Evolutionary conservation across 768 basidiomycete species (phyloP), one percentile per base, ranked within the genome.

Genomic region (Dioszegia hungarica): DNA sequence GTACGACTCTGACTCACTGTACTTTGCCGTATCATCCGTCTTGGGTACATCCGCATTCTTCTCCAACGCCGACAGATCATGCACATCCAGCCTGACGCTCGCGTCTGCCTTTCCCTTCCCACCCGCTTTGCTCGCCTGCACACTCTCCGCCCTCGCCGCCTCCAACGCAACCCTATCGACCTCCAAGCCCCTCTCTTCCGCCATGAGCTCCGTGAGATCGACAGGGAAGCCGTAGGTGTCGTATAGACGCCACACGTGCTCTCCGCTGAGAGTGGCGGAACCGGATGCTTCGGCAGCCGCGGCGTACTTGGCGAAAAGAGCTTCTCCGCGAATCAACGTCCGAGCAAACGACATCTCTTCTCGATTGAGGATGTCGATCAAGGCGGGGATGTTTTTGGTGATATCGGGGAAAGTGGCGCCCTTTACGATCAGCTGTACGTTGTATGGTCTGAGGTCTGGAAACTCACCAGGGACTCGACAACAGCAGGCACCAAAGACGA

Each of bases 141-240:
- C 92, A 40, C 89, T 91, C 59, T 83, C 82, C 22, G 86, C 83
- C 73, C 92, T 88, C 8, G 95, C 95, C 61, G 82, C 82, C 64
- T 90, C 90, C 66, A 97, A 94, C 65, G 93, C 92, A 45, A 80
- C 80, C 63, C 93, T 86, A 70, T 97, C 91, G 68, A 98, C 83
- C 6, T 79, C 80, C 41, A 99, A 79, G 1, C 86, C 86, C 27
- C 90, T 79, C 72, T 99, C 95, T 74, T 93, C 89, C 3, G 95
- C 95, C 95, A 99, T 98, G 57, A 99, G 80, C 47, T 87, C 85
- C 0, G 95, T 99, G 47, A 99, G 79, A 72, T 99, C 95, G 38
- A 90, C 91, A 0, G 95, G 95, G 80, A 99, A 99, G 47, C 95
- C 95, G 72, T 89, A 99, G 0, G 95, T 98, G 74, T 99, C 95